Conservation (phyloP, 202 grass and related monocot species). For the Eragrostis tef region DNA sequence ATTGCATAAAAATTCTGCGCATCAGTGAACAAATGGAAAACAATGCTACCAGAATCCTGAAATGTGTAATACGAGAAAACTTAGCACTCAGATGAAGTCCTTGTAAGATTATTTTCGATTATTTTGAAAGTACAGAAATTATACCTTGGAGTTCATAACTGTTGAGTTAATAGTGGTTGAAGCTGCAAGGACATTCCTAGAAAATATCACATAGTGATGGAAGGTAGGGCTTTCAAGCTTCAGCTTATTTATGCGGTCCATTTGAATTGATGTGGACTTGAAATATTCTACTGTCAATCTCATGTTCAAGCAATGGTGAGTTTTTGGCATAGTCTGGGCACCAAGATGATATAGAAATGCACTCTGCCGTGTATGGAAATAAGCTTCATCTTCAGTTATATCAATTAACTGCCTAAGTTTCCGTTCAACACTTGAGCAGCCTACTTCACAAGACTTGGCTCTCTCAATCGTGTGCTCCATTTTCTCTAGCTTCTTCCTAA, state of each 20-base stretch:
- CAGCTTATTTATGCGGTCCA: slow-evolving; percentile 38
- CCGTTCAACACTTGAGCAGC: slow-evolving; percentile 62
- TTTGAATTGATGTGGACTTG: slow-evolving; percentile 47
- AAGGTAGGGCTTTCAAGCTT: slow-evolving; percentile 55
- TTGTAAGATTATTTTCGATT: slow-evolving; percentile 8
- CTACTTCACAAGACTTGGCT: slow-evolving; percentile 57
- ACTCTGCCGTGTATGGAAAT: slow-evolving; percentile 94
- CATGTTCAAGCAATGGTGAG: slow-evolving; percentile 83
- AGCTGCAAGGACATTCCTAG: slow-evolving; percentile 77
- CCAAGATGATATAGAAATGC: slow-evolving; percentile 81
- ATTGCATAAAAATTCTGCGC: slow-evolving; percentile 78
- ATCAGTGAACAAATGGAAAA: slow-evolving; percentile 90
- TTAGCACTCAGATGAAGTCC: slow-evolving; percentile 26
- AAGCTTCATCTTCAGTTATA: slow-evolving; percentile 86
- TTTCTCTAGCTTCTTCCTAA: slow-evolving; percentile 58
- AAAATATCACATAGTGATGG: slow-evolving; percentile 77
- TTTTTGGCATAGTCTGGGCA: slow-evolving; percentile 81
- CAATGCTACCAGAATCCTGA: slow-evolving; percentile 66
- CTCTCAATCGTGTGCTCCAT: slow-evolving; percentile 55
- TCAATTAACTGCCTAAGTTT: slow-evolving; percentile 80
- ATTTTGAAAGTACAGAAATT: not conserved
- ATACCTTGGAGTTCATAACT: slow-evolving; percentile 78
- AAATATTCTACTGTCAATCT: slow-evolving; percentile 96
- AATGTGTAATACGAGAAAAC: slow-evolving; percentile 36
- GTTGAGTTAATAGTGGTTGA: slow-evolving; percentile 87